Conservation (phyloP, 2,329 filamentous ascomycete genomes). For the Thyridium curvatum region DNA sequence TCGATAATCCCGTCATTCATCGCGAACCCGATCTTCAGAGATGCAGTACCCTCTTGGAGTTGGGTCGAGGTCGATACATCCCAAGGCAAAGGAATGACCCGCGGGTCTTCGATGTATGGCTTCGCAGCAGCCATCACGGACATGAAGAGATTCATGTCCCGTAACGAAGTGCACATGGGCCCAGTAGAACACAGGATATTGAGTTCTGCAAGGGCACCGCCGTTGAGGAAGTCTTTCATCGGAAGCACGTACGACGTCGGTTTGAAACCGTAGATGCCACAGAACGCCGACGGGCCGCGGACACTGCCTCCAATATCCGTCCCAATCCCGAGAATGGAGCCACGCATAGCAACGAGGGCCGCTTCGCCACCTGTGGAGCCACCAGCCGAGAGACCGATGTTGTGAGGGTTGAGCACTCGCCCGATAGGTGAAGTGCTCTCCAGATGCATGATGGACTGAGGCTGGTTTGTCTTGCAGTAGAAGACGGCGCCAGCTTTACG, state of each 20-base stretch:
- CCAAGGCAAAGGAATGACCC: constrained; percentile 21
- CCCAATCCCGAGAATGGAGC: constrained; percentile 53
- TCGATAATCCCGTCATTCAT: constrained; percentile 26
- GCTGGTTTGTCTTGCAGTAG: constrained; percentile 67
- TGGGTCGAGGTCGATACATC: constrained; percentile 16
- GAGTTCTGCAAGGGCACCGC: constrained; percentile 21
- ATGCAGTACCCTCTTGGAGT: not conserved
- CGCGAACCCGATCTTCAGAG: constrained; percentile 36
- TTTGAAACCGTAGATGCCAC: constrained; percentile 16
- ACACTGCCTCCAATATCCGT: constrained; percentile 52
- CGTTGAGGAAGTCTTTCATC: constrained; percentile 14
- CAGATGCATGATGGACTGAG: constrained; percentile 43
- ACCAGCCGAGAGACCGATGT: constrained; percentile 51
- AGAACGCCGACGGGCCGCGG: constrained; percentile 37
- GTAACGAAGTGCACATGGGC: constrained; percentile 22
- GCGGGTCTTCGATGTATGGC: constrained; percentile 20
- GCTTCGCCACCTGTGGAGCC: constrained; percentile 62
- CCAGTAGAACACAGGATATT: constrained; percentile 26
- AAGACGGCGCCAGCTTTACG: constrained; percentile 39
- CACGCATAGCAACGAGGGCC: constrained; percentile 50
- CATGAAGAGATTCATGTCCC: constrained; percentile 28
- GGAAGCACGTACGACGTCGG: constrained; percentile 17
- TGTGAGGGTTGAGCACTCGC: constrained; percentile 54
- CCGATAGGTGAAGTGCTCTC: constrained; percentile 59
- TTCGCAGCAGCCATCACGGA: constrained; percentile 12